Conservation (phyloP, 352 stramenopile species). For the Proteromonas lacertae region DNA sequence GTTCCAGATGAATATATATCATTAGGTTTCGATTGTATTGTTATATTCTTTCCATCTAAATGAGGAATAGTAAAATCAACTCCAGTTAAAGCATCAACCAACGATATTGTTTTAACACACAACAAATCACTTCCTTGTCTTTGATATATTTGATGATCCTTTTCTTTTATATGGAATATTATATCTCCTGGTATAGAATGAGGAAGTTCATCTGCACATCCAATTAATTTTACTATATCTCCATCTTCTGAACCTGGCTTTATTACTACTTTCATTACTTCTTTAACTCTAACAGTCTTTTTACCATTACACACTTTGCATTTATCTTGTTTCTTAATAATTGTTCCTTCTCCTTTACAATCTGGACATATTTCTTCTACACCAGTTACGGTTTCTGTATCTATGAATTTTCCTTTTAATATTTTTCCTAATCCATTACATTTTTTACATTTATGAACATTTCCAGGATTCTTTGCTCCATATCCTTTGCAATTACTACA, state of each 20-base stretch:
- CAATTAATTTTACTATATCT: slow-evolving; percentile 78
- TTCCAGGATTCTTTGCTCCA: slow-evolving; percentile 61
- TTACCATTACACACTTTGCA: slow-evolving; percentile 61
- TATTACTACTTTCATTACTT: slow-evolving; percentile 87
- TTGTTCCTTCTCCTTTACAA: slow-evolving; percentile 67
- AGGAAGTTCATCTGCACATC: slow-evolving; percentile 66
- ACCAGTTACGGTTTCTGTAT: slow-evolving; percentile 84
- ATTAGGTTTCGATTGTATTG: too few species aligned
- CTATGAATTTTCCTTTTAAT: slow-evolving; percentile 77
- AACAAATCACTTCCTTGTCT: slow-evolving; percentile 78
- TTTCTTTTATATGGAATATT: slow-evolving; percentile 88
- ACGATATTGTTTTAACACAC: slow-evolving; percentile 62
- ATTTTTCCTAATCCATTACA: slow-evolving; percentile 70
- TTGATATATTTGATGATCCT: slow-evolving; percentile 72
- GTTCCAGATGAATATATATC: too few species aligned
- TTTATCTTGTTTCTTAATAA: slow-evolving; percentile 57
- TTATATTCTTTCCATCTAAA: too few species aligned
- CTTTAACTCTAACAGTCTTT: slow-evolving; percentile 74
- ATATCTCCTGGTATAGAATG: slow-evolving; percentile 65
- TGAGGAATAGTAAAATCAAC: slow-evolving; percentile 22
- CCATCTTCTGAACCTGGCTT: slow-evolving; percentile 87
- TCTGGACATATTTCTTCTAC: slow-evolving; percentile 63
- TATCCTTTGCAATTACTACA: slow-evolving; percentile 38
- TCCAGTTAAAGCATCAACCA: slow-evolving; percentile 62
- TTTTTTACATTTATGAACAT: slow-evolving; percentile 49